phyloP scores from a whole-genome alignment of 352 stramenopile genomes.

The Peronospora belbahrii region DNA sequence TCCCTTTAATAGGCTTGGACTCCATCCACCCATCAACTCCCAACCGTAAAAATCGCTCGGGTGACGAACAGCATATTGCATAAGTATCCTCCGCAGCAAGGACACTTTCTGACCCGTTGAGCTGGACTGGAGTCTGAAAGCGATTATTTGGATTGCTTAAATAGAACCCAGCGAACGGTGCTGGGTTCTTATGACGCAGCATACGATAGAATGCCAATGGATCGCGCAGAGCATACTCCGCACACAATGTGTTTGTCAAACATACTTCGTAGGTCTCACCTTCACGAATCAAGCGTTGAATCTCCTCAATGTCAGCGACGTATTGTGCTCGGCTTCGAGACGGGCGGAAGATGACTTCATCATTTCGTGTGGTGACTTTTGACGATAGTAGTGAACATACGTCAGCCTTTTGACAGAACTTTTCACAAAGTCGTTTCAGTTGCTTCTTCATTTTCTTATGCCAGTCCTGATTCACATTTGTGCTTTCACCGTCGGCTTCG shows the following conservation, averaged over 20 bases:
- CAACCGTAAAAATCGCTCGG: slow-evolving; percentile 91
- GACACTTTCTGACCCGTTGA: background rate
- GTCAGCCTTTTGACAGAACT: slow-evolving; percentile 6
- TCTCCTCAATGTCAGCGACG: slow-evolving; percentile 74
- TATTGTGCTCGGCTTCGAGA: slow-evolving; percentile 74
- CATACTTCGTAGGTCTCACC: slow-evolving; percentile 96
- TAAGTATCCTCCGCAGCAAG: slow-evolving; percentile 40
- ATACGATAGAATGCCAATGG: slow-evolving; percentile 84
- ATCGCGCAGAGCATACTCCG: slow-evolving; percentile 31
- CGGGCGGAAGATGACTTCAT: slow-evolving; percentile 46
- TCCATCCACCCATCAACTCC: slow-evolving; percentile 77
- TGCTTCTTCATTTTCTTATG: slow-evolving; percentile 13
- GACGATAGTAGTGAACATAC: background rate
- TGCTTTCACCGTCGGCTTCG: slow-evolving; percentile 6
- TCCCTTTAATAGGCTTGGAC: slow-evolving; percentile 97
- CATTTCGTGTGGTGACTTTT: background rate
- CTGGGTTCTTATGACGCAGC: slow-evolving; percentile 89
- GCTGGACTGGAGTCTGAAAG: slow-evolving; percentile 13
- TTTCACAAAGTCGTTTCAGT: slow-evolving; percentile 12
- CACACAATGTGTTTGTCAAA: slow-evolving; percentile 90
- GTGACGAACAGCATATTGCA: slow-evolving; percentile 92
- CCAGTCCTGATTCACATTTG: slow-evolving; percentile 9
- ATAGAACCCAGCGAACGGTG: slow-evolving; percentile 92
- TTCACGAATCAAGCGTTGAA: slow-evolving; percentile 85
- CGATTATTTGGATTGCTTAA: slow-evolving; percentile 44